Evolutionary conservation across 2,329 filamentous ascomycete genomes (phyloP).

Genomic region (Fusarium siculi): DNA sequence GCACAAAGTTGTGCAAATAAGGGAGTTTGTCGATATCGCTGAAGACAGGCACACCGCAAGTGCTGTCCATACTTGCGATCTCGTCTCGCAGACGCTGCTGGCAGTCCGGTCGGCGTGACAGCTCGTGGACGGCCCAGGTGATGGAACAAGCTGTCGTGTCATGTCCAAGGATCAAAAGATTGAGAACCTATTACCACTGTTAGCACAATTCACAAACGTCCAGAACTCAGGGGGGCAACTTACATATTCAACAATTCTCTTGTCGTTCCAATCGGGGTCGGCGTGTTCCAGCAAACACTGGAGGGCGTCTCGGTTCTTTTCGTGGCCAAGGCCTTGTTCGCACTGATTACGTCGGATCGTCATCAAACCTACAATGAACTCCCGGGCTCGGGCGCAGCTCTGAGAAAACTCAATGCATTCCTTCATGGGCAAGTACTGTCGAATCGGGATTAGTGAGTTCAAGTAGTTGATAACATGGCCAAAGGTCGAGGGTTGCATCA

Average conservation of each 20-base stretch:
- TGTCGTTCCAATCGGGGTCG: conserved; percentile 38
- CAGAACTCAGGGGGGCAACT: not conserved
- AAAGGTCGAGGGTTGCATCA: conserved; percentile 41
- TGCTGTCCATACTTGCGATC: conserved; percentile 39
- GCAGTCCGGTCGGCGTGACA: conserved; percentile 49
- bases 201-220: conserved; percentile 22
- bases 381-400: conserved; percentile 45
- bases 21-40: conserved; percentile 48
- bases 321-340: not conserved
- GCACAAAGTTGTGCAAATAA: conserved; percentile 55
- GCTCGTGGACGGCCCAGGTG: conserved; percentile 55
- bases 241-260: conserved; percentile 45
- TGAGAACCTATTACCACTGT: conserved; percentile 53
- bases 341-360: conserved; percentile 3
- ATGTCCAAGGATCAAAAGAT: conserved; percentile 56
- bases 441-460: conserved; percentile 49
- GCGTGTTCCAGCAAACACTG: conserved; percentile 50
- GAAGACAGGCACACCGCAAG: conserved; percentile 20
- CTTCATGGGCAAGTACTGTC: conserved; percentile 50
- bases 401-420: conserved; percentile 50
- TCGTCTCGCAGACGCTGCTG: conserved; percentile 55
- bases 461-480: conserved; percentile 47
- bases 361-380: conserved; percentile 43
- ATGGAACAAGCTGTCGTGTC: conserved; percentile 58
- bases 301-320: conserved; percentile 37